These are phyloP conservation scores for Cryptosporidium ubiquitum DNA, from an alignment of 169 alveolate genomes.

Conservation along the genomic window DNA sequence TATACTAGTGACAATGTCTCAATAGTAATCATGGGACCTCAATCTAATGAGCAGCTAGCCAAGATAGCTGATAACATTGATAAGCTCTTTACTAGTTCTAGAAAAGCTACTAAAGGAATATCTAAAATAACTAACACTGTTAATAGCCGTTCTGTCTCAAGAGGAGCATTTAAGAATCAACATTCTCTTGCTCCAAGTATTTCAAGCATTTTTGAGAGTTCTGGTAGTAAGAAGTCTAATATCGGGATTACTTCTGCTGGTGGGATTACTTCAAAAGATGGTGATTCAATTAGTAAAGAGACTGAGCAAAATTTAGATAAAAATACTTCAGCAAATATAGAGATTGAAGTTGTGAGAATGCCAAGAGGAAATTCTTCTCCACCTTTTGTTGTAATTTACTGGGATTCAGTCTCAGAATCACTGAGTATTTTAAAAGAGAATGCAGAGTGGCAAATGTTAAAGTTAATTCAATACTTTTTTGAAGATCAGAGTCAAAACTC, in stretches of 20 bases:
- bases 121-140: background rate
- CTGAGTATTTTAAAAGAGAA: conserved; percentile 12
- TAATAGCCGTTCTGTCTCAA: background rate
- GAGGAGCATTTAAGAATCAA: background rate
- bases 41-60: conserved; percentile 1
- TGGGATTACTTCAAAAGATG: background rate
- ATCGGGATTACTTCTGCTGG: background rate
- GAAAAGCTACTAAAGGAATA: conserved; percentile 11
- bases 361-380: conserved; percentile 63
- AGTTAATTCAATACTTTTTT: conserved; percentile 38
- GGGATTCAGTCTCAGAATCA: conserved; percentile 39
- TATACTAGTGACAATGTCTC: conserved; percentile 59
- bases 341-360: conserved; percentile 10
- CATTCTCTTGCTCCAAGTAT: conserved; percentile 8
- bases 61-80: conserved; percentile 12
- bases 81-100: background rate
- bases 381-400: conserved; percentile 41
- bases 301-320: background rate
- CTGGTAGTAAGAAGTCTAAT: background rate
- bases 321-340: background rate
- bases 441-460: conserved; percentile 73
- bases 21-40: conserved; percentile 52
- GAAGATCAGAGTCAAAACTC: conserved; percentile 64
- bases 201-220: conserved; percentile 4
- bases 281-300: background rate